phyloP scores from a whole-genome alignment of 2,329 filamentous ascomycete genomes.

The Xylaria sp. region DNA sequence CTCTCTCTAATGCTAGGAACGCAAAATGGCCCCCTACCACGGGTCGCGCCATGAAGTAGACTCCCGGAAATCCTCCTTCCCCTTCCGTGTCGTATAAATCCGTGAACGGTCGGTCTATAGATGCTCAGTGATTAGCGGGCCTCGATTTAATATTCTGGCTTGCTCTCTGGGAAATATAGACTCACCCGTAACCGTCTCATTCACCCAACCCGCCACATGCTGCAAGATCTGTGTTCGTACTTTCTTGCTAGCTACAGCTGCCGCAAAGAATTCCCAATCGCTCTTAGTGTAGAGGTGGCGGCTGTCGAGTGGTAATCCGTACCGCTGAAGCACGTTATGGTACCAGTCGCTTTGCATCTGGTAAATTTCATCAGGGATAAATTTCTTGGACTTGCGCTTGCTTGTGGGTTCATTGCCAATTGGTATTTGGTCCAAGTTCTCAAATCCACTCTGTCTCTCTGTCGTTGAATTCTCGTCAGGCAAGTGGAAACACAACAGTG shows the following conservation, averaged over 20 bases:
- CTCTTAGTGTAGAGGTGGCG: slow-evolving; percentile 88
- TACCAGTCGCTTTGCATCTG: slow-evolving; percentile 85
- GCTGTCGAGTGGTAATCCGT: slow-evolving; percentile 84
- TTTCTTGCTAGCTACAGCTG: slow-evolving; percentile 76
- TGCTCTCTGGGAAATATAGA: neutral
- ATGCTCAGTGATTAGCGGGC: slow-evolving; percentile 20
- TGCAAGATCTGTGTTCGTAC: slow-evolving; percentile 78
- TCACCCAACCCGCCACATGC: slow-evolving; percentile 82
- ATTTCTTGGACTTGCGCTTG: slow-evolving; percentile 53
- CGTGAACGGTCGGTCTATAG: slow-evolving; percentile 75
- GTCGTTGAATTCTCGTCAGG: slow-evolving; percentile 42
- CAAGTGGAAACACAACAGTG: slow-evolving; percentile 81
- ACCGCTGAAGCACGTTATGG: slow-evolving; percentile 79
- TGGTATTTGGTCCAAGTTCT: slow-evolving; percentile 40
- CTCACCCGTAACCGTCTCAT: slow-evolving; percentile 77
- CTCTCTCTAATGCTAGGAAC: slow-evolving; percentile 82
- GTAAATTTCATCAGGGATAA: slow-evolving; percentile 82
- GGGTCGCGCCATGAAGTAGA: slow-evolving; percentile 82
- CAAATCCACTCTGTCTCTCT: slow-evolving; percentile 41
- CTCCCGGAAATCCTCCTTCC: slow-evolving; percentile 77
- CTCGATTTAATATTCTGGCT: neutral
- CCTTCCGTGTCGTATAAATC: slow-evolving; percentile 87
- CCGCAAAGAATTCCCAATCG: slow-evolving; percentile 92
- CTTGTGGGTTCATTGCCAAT: slow-evolving; percentile 28
- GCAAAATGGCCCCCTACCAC: slow-evolving; percentile 90